These are phyloP conservation scores for Helotiales sp. DNA, from an alignment of 2,329 filamentous ascomycete species.

Conservation along the genomic window DNA sequence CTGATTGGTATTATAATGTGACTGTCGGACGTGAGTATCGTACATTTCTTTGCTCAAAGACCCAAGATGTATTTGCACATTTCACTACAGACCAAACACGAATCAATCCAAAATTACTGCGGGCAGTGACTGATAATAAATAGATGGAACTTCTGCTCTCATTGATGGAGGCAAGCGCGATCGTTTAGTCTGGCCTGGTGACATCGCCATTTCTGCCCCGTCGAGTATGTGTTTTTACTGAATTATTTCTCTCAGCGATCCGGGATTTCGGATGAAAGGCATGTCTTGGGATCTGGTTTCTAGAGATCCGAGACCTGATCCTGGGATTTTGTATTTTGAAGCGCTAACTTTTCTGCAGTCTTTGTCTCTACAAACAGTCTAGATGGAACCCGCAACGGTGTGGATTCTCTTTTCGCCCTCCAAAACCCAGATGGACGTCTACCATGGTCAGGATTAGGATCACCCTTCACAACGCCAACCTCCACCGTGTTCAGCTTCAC, in stretches of 20 bases:
- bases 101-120: too few species aligned
- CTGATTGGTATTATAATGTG: slow-evolving; percentile 43
- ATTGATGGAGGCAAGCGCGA: slow-evolving; percentile 64
- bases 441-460: slow-evolving; percentile 57
- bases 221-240: too few species aligned
- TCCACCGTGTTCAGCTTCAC: slow-evolving; percentile 53
- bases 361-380: slow-evolving; percentile 60
- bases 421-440: slow-evolving; percentile 48
- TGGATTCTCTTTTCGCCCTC: slow-evolving; percentile 52
- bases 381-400: slow-evolving; percentile 51
- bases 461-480: slow-evolving; percentile 48
- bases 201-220: slow-evolving; percentile 62
- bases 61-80: neutral
- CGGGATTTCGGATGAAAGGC: too few species aligned
- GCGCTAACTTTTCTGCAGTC: too few species aligned
- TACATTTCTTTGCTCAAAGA: neutral
- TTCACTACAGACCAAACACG: too few species aligned
- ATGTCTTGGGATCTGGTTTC: too few species aligned
- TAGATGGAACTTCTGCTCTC: slow-evolving; percentile 42
- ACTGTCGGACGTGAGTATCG: slow-evolving; percentile 25
- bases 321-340: too few species aligned
- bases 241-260: too few species aligned
- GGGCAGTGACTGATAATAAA: neutral
- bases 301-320: too few species aligned
- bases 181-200: slow-evolving; percentile 65